Base-by-base conservation (phyloP, 192 early-diverging fungal species). In the Diversispora eburnea region DNA sequence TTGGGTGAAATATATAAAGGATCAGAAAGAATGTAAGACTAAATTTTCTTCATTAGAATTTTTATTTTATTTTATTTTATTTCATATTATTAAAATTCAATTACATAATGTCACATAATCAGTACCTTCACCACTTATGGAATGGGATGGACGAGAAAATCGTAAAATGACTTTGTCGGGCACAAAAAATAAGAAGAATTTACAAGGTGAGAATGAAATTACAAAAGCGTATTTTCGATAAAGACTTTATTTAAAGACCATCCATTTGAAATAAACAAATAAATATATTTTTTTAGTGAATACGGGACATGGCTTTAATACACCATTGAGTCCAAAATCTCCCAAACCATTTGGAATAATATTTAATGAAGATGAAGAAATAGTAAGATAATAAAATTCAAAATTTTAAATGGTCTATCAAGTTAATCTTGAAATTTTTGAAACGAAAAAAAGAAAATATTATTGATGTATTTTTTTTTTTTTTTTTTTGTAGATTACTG, bases 1-100 rank as follows among this genome's bases (percentile, higher is more conserved):
- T 65, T 88, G 86, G 86, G 73, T 78, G 3, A 76, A 75, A 51
- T 88, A 88, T 78, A 81, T 75, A 47, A 81, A 78, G 20, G 85
- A 82, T 46, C 86, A 88, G 67, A 79, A 84, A 74, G 64, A 76
- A 55, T 79, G 86, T 85, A 83, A 42, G 83, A 74, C 39, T 15
- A 8, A 10, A 25, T 10, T 20, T 47, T 33, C 65, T 49, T 12
- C 68, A 20, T 70, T 45, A 33, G 13, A 5, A 2, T 70, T 42
- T 5, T 17, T 59, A 51, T 67, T 56, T 19, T 42, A n/a, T 5
- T 15, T 25, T 54, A 42, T 39, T 19, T 68, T 33, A 0, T 10
- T 66, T 49, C 45, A 12, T 12, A 5, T 15, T 5, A 41, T 3
- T 17, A n/a, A 19, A 15, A 33, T 42, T 43, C 12, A 55, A 7